phyloP scores from a whole-genome alignment of 129 eudicot species.

The Lonicera japonica region DNA sequence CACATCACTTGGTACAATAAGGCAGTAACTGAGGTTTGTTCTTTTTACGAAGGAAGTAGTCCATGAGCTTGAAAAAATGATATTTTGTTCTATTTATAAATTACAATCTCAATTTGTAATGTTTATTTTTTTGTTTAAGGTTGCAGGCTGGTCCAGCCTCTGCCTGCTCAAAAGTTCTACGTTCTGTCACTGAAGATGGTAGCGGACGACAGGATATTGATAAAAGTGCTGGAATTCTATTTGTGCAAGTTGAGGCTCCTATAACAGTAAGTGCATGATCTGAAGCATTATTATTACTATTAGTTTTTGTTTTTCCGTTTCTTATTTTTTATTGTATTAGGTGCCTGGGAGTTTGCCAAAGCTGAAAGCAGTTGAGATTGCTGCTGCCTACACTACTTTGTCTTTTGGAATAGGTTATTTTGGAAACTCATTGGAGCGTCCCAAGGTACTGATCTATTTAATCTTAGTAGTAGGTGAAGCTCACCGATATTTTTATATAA shows the following conservation, averaged over 20 bases:
- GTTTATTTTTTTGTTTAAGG: constrained; percentile 29
- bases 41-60: too few species aligned
- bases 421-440: constrained; percentile 73
- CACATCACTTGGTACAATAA: too few species aligned
- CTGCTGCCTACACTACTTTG: constrained; percentile 62
- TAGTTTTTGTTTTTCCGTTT: constrained; percentile 2
- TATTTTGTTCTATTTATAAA: neutral
- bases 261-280: constrained; percentile 27
- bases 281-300: neutral
- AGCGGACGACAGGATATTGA: constrained; percentile 30
- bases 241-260: constrained; percentile 80
- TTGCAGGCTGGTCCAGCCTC: constrained; percentile 74
- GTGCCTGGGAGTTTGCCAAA: constrained; percentile 28
- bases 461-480: neutral
- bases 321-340: constrained; percentile 20
- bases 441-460: constrained; percentile 53
- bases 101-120: neutral
- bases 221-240: constrained; percentile 72
- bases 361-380: constrained; percentile 87
- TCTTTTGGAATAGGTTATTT: constrained; percentile 96
- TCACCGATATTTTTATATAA: neutral
- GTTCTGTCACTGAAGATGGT: constrained; percentile 31
- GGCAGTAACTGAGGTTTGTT: too few species aligned
- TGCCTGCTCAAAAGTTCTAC: constrained; percentile 60
- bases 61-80: neutral